phyloP scores from a whole-genome alignment of 306 rosid genomes.

The Chamaecrista fasciculata region DNA sequence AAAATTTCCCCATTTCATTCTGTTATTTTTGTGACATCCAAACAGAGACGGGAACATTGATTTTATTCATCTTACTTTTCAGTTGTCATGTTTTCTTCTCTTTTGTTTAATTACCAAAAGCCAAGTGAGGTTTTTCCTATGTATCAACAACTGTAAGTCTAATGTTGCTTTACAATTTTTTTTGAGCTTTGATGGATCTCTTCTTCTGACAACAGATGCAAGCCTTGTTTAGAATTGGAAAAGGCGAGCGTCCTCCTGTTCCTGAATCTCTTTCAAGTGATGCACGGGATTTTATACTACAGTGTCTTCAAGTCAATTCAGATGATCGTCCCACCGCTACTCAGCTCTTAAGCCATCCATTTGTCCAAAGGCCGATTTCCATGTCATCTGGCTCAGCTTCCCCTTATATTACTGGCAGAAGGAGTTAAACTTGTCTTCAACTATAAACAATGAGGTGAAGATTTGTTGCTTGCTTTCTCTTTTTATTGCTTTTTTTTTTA shows the following conservation, averaged over 20 bases:
- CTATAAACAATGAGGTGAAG: slow-evolving; percentile 44
- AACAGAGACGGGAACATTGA: too few species aligned
- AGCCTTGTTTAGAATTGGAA: slow-evolving; percentile 81
- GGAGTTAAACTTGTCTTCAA: slow-evolving; percentile 35
- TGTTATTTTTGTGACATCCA: too few species aligned
- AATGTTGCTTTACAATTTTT: slow-evolving; percentile 11
- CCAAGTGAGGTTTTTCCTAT: background rate
- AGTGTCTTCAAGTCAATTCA: slow-evolving; percentile 72
- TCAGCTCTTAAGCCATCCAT: slow-evolving; percentile 62
- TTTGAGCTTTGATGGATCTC: slow-evolving; percentile 24
- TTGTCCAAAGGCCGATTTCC: slow-evolving; percentile 58
- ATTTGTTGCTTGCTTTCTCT: background rate
- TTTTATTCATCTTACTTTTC: too few species aligned
- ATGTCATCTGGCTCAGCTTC: slow-evolving; percentile 66
- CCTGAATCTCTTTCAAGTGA: slow-evolving; percentile 74
- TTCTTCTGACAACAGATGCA: slow-evolving; percentile 58
- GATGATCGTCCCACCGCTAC: slow-evolving; percentile 65
- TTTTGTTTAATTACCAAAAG: background rate
- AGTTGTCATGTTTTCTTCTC: too few species aligned
- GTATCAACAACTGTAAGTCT: background rate
- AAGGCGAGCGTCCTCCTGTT: slow-evolving; percentile 68
- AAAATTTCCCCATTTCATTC: too few species aligned
- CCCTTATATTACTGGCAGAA: slow-evolving; percentile 43
- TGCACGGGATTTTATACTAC: slow-evolving; percentile 62
- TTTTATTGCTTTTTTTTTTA: slow-evolving; percentile 18